Conservation (phyloP, 1,284 basidiomycete species). For the Cutaneotrichosporon daszewskae region DNA sequence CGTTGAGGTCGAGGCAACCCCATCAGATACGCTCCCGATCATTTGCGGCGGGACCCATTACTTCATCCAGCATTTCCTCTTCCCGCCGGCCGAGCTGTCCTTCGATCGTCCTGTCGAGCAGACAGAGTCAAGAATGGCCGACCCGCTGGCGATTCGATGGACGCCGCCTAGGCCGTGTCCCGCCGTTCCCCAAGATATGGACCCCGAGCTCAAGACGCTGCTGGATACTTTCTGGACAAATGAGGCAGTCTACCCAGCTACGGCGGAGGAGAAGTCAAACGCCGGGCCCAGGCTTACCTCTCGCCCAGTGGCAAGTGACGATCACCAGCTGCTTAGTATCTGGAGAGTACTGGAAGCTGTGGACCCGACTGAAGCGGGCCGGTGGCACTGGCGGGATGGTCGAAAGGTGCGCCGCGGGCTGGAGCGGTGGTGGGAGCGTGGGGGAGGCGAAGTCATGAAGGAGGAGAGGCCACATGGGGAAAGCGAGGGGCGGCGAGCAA, state of each 20-base stretch:
- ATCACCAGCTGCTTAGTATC: conserved; percentile 54
- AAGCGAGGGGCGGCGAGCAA: conserved; percentile 12
- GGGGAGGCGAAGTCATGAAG: conserved; percentile 57
- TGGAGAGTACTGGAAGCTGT: conserved; percentile 64
- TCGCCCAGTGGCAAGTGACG: conserved; percentile 52
- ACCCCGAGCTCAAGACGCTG: conserved; percentile 14
- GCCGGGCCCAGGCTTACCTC: background rate
- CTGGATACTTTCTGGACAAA: conserved; percentile 42
- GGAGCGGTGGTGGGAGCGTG: conserved; percentile 69
- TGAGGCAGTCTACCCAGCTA: conserved; percentile 28
- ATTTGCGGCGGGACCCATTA: conserved; percentile 94
- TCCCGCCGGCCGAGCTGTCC: conserved; percentile 65
- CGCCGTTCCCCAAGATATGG: conserved; percentile 28
- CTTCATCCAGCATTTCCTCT: conserved; percentile 81
- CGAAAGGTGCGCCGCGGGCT: conserved; percentile 81
- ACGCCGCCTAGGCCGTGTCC: conserved; percentile 37
- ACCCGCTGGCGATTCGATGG: conserved; percentile 24
- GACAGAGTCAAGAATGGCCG: background rate
- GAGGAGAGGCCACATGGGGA: conserved; percentile 53
- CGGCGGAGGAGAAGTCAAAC: background rate
- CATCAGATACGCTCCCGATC: conserved; percentile 59
- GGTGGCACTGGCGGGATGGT: conserved; percentile 95
- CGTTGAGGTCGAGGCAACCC: conserved; percentile 1
- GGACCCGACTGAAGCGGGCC: conserved; percentile 67
- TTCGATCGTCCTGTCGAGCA: conserved; percentile 23